Base-by-base conservation (phyloP, 2,329 filamentous ascomycete species). In the Aspergillus pseudoviridinutans region DNA sequence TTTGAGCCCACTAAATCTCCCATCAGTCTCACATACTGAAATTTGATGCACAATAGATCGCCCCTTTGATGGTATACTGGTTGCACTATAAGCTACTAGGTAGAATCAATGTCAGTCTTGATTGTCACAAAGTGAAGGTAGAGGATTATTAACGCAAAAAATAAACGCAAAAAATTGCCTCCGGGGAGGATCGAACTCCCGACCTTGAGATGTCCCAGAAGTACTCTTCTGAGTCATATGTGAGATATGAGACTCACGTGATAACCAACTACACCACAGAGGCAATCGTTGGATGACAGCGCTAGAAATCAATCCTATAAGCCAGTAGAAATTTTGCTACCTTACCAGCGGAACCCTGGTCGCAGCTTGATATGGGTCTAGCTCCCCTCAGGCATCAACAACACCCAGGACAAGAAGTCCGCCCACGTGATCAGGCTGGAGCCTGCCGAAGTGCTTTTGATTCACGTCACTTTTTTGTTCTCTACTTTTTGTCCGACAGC, bases 381-480 rank as follows among this genome's bases (percentile, higher is more conserved):
- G 32, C 14, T 25, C 3, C 22, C 20, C 22, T 24, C 44, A 47
- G 44, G 22, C 44, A 47, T 7, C n/a, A 25, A 6, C n/a, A 5
- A 10, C n/a, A 8, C 17, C 41, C n/a, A 44, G 41, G 22, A 57
- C 59, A 51, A 60, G 57, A 49, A 58, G 57, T 58, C 25, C 32
- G 32, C 32, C 50, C 57, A 59, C 54, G 57, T 59, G 57, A 51
- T 27, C 3, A 9, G 6, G 12, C 22, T 47, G 32, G 14, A 22
- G 47, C 35, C 49, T 56, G 49, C 17, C 29, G 60, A 58, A 62
- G 54, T 62, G 58, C 53, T 58, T 60, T 59, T 55, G 55, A 53
- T 61, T 56, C 62, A 67, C 67, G 68, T 71, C 70, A 73, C 68
- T 70, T 72, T 72, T 72, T 71, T 61, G 28, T 6, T 46, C n/a